Evolutionary conservation across 768 basidiomycete species (phyloP).

Genomic region (Leccinum longicurvipes): DNA sequence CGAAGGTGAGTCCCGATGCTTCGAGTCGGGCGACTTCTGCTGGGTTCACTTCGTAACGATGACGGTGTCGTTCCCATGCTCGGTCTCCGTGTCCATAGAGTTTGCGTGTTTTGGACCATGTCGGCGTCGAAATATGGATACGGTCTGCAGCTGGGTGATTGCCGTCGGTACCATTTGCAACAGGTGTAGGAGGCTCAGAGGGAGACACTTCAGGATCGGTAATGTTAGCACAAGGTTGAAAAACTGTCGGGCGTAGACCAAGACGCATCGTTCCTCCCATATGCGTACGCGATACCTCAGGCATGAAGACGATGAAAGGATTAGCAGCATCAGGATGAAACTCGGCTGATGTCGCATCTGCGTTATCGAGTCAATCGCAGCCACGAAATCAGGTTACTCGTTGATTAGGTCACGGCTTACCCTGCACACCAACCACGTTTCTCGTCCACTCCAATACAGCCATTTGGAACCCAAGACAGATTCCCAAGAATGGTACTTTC

Average conservation of each 20-base stretch:
- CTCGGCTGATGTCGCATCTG: conserved; percentile 86
- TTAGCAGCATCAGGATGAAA: conserved; percentile 60
- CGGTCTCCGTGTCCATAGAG: conserved; percentile 79
- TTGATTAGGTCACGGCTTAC: conserved; percentile 37
- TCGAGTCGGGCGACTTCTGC: conserved; percentile 71
- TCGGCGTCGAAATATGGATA: conserved; percentile 41
- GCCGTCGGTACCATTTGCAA: conserved; percentile 1
- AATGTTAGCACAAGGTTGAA: conserved; percentile 45
- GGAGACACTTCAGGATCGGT: conserved; percentile 13
- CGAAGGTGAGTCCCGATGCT: conserved; percentile 68
- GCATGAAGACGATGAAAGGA: conserved; percentile 94
- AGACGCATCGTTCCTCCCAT: conserved; percentile 99
- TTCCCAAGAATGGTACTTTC: conserved; percentile 91
- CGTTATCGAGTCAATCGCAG: conserved; percentile 7
- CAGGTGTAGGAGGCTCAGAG: conserved; percentile 7
- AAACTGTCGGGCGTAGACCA: conserved; percentile 95
- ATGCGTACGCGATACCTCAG: conserved; percentile 95
- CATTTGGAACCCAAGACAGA: conserved; percentile 97
- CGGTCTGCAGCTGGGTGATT: conserved; percentile 5
- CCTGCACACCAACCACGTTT: conserved; percentile 67
- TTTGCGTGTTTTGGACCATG: conserved; percentile 68
- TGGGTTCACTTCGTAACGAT: conserved; percentile 96
- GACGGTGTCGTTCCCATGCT: conserved; percentile 96
- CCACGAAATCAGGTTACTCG: not conserved
- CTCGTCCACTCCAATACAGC: conserved; percentile 95